phyloP scores from a whole-genome alignment of 108 stramenopile species.

The Chaetoceros tenuissimus region DNA sequence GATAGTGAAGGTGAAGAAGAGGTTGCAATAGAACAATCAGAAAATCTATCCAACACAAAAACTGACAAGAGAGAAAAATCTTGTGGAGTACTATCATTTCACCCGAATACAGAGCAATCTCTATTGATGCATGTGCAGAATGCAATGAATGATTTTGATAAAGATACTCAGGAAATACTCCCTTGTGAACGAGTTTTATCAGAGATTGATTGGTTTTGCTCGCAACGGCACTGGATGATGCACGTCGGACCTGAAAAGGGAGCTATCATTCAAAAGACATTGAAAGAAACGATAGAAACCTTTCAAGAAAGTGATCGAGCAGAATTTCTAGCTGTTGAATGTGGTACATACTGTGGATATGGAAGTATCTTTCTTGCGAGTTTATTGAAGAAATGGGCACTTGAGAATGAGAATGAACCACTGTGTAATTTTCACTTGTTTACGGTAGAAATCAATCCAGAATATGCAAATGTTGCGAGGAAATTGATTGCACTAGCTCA shows the following conservation, averaged over 20 bases:
- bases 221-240: slow-evolving; percentile 88
- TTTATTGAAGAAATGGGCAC: slow-evolving; percentile 13
- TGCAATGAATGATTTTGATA: slow-evolving; percentile 17
- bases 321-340: slow-evolving; percentile 48
- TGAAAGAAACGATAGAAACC: slow-evolving; percentile 17
- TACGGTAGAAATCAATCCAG: slow-evolving; percentile 57
- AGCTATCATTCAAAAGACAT: slow-evolving; percentile 18
- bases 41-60: background rate
- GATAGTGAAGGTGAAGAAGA: slow-evolving; percentile 19
- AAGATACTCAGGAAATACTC: slow-evolving; percentile 1
- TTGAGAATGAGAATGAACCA: background rate
- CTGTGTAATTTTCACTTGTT: slow-evolving; percentile 40
- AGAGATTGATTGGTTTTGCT: slow-evolving; percentile 61
- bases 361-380: slow-evolving; percentile 47
- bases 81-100: slow-evolving; percentile 50
- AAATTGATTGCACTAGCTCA: slow-evolving; percentile 49
- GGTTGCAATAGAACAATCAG: background rate
- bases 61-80: slow-evolving; percentile 17
- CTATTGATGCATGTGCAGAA: slow-evolving; percentile 48
- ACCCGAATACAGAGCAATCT: slow-evolving; percentile 48
- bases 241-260: slow-evolving; percentile 80
- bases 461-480: slow-evolving; percentile 38
- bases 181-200: slow-evolving; percentile 1
- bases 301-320: slow-evolving; percentile 2
- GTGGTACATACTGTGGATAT: slow-evolving; percentile 89